Base-by-base conservation (phyloP, 805 yeast species). In the Metschnikowia gruessii region DNA sequence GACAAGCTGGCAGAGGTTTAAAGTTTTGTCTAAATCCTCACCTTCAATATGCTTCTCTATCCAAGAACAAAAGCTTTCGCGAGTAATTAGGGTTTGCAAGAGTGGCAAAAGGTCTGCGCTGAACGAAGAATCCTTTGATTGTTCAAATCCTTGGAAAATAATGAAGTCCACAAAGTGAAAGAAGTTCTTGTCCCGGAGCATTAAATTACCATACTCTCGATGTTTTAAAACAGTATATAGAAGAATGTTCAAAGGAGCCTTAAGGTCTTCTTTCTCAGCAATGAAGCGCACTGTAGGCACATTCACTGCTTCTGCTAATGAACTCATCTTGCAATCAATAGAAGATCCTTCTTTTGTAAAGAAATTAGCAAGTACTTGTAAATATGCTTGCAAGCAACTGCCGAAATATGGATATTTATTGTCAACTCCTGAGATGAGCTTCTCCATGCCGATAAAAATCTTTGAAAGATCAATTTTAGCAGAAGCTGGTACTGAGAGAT, bases 401-500 rank as follows among this genome's bases (percentile, higher is more conserved):
- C 22, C n/a, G 30, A 45, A 55, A 18, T 33, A 43, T 11, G 44
- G 34, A 13, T 42, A 13, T 1, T 16, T 8, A 6, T 3, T 21
- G 13, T 17, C 32, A 10, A 45, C 45, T 13, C 31, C 32, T 11
- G 44, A 21, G 3, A 24, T 24, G 38, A 53, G 43, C 24, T 46
- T 48, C 29, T 40, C 38, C 36, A 52, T 43, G 26, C 49, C 43
- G 21, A 42, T 36, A 24, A 50, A 21, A 3, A 53, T 40, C 10
- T 43, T 35, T 24, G 45, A 40, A 4, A 45, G 19, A 11, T 47
- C 51, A 8, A 45, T 34, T 11, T 17, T 41, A 37, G 21, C 51
- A n/a, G 60, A 52, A 1, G 54, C 22, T 15, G 51, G 50, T 4
- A 67, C 69, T 1, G 74, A 66, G 19, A 78, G 51, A 53, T 79